A percentile compares a stretch with the other conserved stretches of the same genome.
phyloP scores from a whole-genome alignment of 2,329 filamentous ascomycete genomes.

The Calonectria hongkongensis region DNA sequence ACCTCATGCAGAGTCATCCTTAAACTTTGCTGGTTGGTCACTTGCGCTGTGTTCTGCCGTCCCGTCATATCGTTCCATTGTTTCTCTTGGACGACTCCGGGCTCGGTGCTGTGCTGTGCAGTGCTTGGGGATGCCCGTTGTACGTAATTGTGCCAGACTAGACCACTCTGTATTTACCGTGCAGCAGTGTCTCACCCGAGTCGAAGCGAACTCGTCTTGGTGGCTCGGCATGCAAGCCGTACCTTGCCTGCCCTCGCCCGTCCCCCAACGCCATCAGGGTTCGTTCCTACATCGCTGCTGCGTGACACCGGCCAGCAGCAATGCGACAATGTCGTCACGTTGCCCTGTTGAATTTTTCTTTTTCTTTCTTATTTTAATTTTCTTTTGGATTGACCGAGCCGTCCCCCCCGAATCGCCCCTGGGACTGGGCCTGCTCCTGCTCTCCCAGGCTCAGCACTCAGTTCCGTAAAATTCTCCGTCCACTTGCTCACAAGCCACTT shows the following conservation, averaged over 20 bases:
- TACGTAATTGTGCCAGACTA: conserved; percentile 23
- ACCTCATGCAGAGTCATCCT: conserved; percentile 31
- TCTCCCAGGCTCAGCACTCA: conserved; percentile 37
- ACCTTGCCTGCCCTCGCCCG: not conserved
- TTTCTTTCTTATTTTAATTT: not conserved
- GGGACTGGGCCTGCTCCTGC: not conserved
- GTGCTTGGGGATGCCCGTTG: not conserved
- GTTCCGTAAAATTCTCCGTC: conserved; percentile 32
- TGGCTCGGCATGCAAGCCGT: conserved; percentile 4
- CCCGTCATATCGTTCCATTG: not conserved
- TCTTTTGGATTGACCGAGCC: conserved; percentile 22
- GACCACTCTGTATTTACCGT: not conserved
- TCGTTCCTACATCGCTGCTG: conserved; percentile 6
- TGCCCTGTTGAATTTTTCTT: no score
- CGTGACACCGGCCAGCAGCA: conserved; percentile 2
- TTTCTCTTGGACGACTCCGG: not conserved
- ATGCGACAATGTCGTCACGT: not conserved
- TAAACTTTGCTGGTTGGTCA: conserved; percentile 33
- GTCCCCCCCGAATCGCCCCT: conserved; percentile 16
- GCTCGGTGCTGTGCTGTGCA: not conserved
- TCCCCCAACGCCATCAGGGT: conserved; percentile 17
- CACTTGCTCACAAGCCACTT: conserved; percentile 45
- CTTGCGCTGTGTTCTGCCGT: conserved; percentile 5
- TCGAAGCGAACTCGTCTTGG: not conserved
- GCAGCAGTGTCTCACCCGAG: not conserved